These are phyloP conservation scores for Cucurbitaria berberidis DNA, from an alignment of 2,329 filamentous ascomycete species.

Conservation along the genomic window DNA sequence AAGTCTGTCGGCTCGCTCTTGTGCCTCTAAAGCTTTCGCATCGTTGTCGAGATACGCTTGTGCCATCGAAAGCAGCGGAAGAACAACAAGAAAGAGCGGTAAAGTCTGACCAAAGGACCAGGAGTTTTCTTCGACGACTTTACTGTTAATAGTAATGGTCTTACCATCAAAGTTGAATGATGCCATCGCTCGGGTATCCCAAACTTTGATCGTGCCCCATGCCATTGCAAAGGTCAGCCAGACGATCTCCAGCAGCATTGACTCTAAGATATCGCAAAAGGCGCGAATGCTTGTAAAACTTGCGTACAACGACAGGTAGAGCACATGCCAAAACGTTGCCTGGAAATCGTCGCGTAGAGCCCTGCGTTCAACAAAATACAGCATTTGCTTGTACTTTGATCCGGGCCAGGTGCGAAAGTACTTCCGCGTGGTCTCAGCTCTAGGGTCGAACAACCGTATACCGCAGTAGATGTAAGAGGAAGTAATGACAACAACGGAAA, in stretches of 20 bases:
- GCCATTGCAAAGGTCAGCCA: slow-evolving; percentile 35
- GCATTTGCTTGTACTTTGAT: slow-evolving; percentile 12
- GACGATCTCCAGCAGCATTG: slow-evolving; percentile 32
- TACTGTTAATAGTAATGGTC: slow-evolving; percentile 13
- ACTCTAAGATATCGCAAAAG: slow-evolving; percentile 23
- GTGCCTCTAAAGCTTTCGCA: slow-evolving; percentile 19
- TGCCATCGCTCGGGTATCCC: slow-evolving; percentile 18
- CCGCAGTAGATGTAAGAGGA: slow-evolving; percentile 27
- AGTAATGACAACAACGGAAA: slow-evolving; percentile 27
- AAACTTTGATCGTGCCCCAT: slow-evolving; percentile 36
- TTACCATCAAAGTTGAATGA: slow-evolving; percentile 13
- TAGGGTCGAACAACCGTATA: slow-evolving; percentile 28
- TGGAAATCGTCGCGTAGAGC: slow-evolving; percentile 2
- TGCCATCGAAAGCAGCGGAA: slow-evolving; percentile 30
- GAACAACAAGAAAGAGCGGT: slow-evolving; percentile 29
- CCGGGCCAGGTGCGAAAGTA: slow-evolving; percentile 23
- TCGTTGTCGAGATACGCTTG: slow-evolving; percentile 35
- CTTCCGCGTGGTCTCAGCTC: slow-evolving; percentile 13
- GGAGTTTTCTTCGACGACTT: slow-evolving; percentile 22
- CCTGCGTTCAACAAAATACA: slow-evolving; percentile 16
- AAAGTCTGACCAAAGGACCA: slow-evolving; percentile 38
- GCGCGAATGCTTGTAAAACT: slow-evolving; percentile 15
- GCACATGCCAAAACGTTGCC: slow-evolving; percentile 9
- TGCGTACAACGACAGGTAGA: slow-evolving; percentile 17
- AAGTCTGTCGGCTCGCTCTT: neutral